Percentiles rank a stretch among this genome's conserved stretches.
Conservation (phyloP, 1,284 basidiomycete species). For the Austroboletus niveus region DNA sequence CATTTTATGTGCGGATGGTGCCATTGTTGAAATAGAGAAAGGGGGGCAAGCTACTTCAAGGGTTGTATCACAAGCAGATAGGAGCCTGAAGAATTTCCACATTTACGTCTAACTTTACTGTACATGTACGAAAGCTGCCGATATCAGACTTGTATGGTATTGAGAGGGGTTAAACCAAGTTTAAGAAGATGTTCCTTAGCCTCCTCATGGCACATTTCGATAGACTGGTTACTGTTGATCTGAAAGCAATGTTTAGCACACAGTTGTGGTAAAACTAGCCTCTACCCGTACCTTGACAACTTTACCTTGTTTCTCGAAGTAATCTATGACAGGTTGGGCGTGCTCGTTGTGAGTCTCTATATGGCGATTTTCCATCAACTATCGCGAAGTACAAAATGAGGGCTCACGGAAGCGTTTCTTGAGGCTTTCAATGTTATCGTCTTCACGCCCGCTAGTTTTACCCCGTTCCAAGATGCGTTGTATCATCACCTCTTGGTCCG, state of each 20-base stretch:
- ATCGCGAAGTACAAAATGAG: background rate
- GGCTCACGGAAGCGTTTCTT: constrained; percentile 90
- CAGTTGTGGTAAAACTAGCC: background rate
- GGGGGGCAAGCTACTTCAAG: constrained; percentile 56
- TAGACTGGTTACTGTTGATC: constrained; percentile 76
- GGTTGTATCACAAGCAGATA: constrained; percentile 35
- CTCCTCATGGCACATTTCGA: constrained; percentile 72
- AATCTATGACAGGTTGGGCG: constrained; percentile 95
- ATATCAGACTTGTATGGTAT: constrained; percentile 18
- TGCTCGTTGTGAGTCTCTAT: constrained; percentile 87
- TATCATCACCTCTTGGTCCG: constrained; percentile 83
- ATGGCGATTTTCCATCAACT: constrained; percentile 4
- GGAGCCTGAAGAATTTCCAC: constrained; percentile 38
- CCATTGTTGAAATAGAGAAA: constrained; percentile 55
- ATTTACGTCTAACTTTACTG: constrained; percentile 38
- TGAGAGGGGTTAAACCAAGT: constrained; percentile 31
- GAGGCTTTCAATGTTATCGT: constrained; percentile 95
- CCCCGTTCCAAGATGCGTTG: constrained; percentile 84
- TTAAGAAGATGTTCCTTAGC: constrained; percentile 57
- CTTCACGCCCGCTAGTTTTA: constrained; percentile 93
- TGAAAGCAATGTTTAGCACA: constrained; percentile 31
- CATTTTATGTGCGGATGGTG: constrained; percentile 73
- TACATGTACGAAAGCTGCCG: constrained; percentile 8
- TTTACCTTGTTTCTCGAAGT: constrained; percentile 72
- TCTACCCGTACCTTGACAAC: constrained; percentile 54